Percentiles rank a stretch among this genome's conserved stretches.
phyloP scores from a whole-genome alignment of 2,329 filamentous ascomycete genomes.

The Cercospora citrullina region DNA sequence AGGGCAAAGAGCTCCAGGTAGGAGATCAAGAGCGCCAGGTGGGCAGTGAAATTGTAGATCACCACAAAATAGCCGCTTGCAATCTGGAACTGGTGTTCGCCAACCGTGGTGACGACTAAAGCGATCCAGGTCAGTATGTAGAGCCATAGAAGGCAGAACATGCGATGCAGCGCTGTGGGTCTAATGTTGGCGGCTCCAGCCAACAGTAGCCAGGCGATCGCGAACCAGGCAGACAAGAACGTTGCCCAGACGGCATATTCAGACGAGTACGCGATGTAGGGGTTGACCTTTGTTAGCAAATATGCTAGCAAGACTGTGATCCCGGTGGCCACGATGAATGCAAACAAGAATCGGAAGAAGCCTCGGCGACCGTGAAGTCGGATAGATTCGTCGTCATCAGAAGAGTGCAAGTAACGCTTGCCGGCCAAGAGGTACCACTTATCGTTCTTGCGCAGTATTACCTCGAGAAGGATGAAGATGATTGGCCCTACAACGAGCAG shows the following conservation, averaged over 20 bases:
- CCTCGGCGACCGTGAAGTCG: conserved; percentile 74
- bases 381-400: conserved; percentile 61
- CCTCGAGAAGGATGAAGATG: conserved; percentile 66
- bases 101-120: conserved; percentile 70
- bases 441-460: conserved; percentile 67
- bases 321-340: conserved; percentile 66
- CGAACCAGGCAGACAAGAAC: conserved; percentile 78
- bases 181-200: conserved; percentile 75
- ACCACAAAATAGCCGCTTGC: conserved; percentile 78
- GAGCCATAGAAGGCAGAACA: conserved; percentile 81
- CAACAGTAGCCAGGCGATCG: conserved; percentile 78
- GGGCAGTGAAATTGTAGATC: conserved; percentile 74
- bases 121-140: conserved; percentile 72
- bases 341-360: conserved; percentile 78
- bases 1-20: conserved; percentile 80
- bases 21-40: conserved; percentile 71
- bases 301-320: conserved; percentile 72
- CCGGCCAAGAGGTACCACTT: conserved; percentile 87
- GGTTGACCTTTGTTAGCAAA: conserved; percentile 79
- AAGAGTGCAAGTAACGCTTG: conserved; percentile 60
- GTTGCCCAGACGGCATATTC: conserved; percentile 83
- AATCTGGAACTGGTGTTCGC: conserved; percentile 72
- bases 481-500: conserved; percentile 79
- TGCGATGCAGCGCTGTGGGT: conserved; percentile 81
- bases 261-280: conserved; percentile 87